Conservation (phyloP, 164 flowering plant genomes). For the Vitis cinerea region DNA sequence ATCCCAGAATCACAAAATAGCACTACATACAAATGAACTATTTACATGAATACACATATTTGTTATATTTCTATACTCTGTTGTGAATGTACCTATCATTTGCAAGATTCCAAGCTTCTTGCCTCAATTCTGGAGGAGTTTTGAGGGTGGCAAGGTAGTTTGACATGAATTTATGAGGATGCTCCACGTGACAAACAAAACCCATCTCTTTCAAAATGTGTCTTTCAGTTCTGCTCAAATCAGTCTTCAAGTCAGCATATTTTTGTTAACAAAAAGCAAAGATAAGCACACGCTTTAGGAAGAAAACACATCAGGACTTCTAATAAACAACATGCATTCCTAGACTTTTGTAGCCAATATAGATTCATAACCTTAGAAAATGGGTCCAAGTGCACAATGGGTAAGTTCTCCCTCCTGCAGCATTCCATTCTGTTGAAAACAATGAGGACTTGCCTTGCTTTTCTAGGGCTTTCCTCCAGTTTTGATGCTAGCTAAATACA, state of each 20-base stretch:
- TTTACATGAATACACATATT: no score
- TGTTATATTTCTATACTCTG: no score
- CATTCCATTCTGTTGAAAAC: no score
- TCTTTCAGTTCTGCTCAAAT: conserved; percentile 80
- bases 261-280: conserved; percentile 37
- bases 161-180: conserved; percentile 95
- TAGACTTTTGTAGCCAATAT: not conserved
- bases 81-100: conserved; percentile 73
- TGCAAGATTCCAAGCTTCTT: conserved; percentile 98
- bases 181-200: conserved; percentile 97
- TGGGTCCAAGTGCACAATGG: no score
- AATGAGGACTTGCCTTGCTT: no score
- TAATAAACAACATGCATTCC: not conserved
- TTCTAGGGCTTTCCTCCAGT: no score
- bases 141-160: conserved; percentile 87
- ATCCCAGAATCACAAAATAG: no score
- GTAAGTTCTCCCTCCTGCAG: no score
- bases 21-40: no score
- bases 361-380: conserved; percentile 57
- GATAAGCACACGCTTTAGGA: not conserved
- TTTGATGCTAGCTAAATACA: no score
- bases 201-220: conserved; percentile 97
- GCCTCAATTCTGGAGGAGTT: conserved; percentile 70
- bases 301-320: not conserved
- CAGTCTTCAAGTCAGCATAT: conserved; percentile 75